phyloP scores from a whole-genome alignment of 164 flowering plant species.

The Annona squamosa region DNA sequence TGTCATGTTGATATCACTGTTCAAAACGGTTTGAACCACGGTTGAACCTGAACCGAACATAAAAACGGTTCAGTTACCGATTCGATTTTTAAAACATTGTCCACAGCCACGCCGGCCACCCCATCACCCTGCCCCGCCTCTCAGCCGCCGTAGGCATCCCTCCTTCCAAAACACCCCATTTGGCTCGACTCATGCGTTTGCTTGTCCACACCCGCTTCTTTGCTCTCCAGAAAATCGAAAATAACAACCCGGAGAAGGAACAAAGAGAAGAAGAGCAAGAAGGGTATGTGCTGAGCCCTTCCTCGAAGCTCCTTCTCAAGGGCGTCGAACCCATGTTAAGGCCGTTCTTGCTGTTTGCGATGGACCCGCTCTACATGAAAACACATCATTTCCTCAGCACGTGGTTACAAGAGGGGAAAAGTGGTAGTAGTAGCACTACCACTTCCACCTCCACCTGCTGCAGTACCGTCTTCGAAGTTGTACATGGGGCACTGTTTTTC shows the following conservation, averaged over 20 bases:
- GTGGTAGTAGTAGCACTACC: too few relatives aligned
- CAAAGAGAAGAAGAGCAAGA: not conserved
- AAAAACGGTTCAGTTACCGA: too few relatives aligned
- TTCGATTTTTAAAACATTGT: not conserved
- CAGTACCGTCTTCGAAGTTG: constrained; percentile 18
- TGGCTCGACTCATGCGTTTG: constrained; percentile 17
- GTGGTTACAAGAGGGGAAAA: constrained; percentile 17
- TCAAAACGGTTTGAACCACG: too few relatives aligned
- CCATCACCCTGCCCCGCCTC: not conserved
- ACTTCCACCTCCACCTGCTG: not conserved
- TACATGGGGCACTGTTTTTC: constrained; percentile 17
- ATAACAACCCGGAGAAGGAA: not conserved
- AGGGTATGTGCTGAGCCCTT: constrained; percentile 6
- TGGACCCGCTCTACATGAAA: constrained; percentile 21
- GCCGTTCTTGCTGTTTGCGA: constrained; percentile 13
- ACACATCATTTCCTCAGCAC: constrained; percentile 17
- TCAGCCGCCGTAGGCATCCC: not conserved
- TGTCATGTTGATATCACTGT: too few relatives aligned
- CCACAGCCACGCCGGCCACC: constrained; percentile 6
- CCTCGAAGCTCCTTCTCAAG: constrained; percentile 6
- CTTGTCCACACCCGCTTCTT: constrained; percentile 17
- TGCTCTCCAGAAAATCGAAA: not conserved
- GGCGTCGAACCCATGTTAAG: not conserved
- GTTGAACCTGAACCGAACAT: too few relatives aligned
- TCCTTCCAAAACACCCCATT: not conserved